Conservation (phyloP, 805 yeast genomes). For the Kodamaea hsintzibuensis region DNA sequence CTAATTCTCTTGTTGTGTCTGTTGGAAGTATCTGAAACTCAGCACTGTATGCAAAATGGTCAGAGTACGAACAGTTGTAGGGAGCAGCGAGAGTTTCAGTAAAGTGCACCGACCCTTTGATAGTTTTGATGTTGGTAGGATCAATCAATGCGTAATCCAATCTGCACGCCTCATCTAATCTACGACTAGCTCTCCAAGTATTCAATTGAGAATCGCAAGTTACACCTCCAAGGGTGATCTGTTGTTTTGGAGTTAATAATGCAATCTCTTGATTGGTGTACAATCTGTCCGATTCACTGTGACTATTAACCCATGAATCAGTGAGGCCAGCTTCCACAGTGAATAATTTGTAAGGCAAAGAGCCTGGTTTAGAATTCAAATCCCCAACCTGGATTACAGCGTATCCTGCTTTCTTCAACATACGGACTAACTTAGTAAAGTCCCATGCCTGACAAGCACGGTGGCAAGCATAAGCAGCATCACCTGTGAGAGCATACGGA, state of each 20-base stretch:
- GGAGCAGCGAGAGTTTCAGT: conserved; percentile 65
- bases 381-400: conserved; percentile 92
- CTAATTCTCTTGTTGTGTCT: not conserved
- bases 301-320: conserved; percentile 80
- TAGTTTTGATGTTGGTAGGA: conserved; percentile 48
- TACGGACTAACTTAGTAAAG: conserved; percentile 63
- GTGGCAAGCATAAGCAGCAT: conserved; percentile 87
- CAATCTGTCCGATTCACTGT: conserved; percentile 45
- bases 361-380: conserved; percentile 84
- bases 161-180: conserved; percentile 74
- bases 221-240: conserved; percentile 71
- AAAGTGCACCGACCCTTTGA: conserved; percentile 70
- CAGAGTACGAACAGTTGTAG: conserved; percentile 67
- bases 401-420: conserved; percentile 71
- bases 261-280: conserved; percentile 23
- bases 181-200: conserved; percentile 71
- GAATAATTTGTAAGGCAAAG: conserved; percentile 75
- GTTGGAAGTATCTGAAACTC: conserved; percentile 22
- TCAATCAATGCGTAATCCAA: conserved; percentile 88
- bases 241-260: conserved; percentile 42
- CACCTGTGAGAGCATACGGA: conserved; percentile 81
- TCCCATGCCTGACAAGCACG: conserved; percentile 98
- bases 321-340: conserved; percentile 64
- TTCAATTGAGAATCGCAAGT: conserved; percentile 89
- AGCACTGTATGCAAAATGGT: conserved; percentile 82